Percentiles rank a stretch among this genome's conserved stretches.
These are phyloP conservation scores for Vitis hybrid DNA, from an alignment of 177 flowering plant species.

Conservation along the genomic window DNA sequence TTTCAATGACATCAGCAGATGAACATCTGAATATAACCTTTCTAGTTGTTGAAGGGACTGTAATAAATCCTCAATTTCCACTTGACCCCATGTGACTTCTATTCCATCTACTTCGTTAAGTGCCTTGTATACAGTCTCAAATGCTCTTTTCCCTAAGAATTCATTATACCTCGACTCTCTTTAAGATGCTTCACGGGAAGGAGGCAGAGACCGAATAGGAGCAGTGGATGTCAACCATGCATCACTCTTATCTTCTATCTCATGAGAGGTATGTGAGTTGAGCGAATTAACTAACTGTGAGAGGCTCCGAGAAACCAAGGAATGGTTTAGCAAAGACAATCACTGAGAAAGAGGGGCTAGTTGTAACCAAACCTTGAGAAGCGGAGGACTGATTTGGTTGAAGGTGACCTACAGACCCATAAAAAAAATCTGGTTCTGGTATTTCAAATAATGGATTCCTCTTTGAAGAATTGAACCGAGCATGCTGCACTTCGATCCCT, in stretches of 20 bases:
- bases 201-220: slow-evolving; percentile 35
- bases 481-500: slow-evolving; percentile 29
- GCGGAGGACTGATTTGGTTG: slow-evolving; percentile 49
- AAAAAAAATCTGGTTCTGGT: slow-evolving; percentile 40
- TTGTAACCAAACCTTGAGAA: slow-evolving; percentile 72
- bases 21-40: too few relatives aligned
- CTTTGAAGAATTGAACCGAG: slow-evolving; percentile 8
- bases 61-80: slow-evolving; percentile 21
- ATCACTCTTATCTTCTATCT: slow-evolving; percentile 29
- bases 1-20: too few relatives aligned
- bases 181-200: slow-evolving; percentile 24
- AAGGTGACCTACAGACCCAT: slow-evolving; percentile 42
- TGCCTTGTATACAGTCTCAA: slow-evolving; percentile 85
- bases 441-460: too few relatives aligned
- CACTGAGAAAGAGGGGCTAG: slow-evolving; percentile 78
- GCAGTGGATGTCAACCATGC: slow-evolving; percentile 25
- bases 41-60: too few relatives aligned
- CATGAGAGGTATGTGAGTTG: slow-evolving; percentile 31
- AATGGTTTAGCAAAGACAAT: slow-evolving; percentile 12
- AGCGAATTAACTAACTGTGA: slow-evolving; percentile 29
- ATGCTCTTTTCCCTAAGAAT: slow-evolving; percentile 81
- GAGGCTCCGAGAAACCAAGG: slow-evolving; percentile 28
- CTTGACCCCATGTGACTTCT: slow-evolving; percentile 89
- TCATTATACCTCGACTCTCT: slow-evolving; percentile 29
- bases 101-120: slow-evolving; percentile 85